Conservation (phyloP, 495 filamentous ascomycete genomes). For the Lichina pygmaea region DNA sequence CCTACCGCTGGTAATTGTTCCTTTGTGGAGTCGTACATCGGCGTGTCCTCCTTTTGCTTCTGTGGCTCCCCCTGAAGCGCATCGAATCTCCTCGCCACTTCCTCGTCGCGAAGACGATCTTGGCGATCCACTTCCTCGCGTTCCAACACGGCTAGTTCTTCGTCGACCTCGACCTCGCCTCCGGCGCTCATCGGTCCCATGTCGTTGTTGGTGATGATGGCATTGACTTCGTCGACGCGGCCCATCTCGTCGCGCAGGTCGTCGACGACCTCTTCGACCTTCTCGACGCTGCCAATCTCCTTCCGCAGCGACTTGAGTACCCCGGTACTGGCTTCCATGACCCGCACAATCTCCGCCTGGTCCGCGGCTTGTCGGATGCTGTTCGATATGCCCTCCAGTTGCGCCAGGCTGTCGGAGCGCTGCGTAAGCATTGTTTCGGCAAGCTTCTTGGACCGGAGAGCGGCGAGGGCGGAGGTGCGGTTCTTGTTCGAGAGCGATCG, state of each 20-base stretch:
- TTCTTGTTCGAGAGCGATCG: slow-evolving; percentile 43
- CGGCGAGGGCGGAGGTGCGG: slow-evolving; percentile 39
- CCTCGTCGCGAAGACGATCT: slow-evolving; percentile 8
- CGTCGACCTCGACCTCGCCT: slow-evolving; percentile 70
- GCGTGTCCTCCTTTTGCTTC: no score
- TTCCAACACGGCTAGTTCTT: slow-evolving; percentile 61
- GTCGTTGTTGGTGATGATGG: slow-evolving; percentile 36
- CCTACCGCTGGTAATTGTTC: no score
- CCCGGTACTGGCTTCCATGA: slow-evolving; percentile 51
- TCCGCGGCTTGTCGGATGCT: slow-evolving; percentile 67
- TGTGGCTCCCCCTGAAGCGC: slow-evolving; percentile 1
- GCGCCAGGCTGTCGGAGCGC: slow-evolving; percentile 40
- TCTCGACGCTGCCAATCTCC: slow-evolving; percentile 48
- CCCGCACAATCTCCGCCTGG: slow-evolving; percentile 50
- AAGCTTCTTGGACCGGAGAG: slow-evolving; percentile 60
- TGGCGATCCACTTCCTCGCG: slow-evolving; percentile 28
- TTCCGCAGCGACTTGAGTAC: slow-evolving; percentile 48
- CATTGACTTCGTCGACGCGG: slow-evolving; percentile 57
- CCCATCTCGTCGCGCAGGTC: slow-evolving; percentile 53
- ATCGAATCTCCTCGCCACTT: slow-evolving; percentile 12
- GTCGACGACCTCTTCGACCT: slow-evolving; percentile 49
- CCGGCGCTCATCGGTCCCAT: slow-evolving; percentile 20
- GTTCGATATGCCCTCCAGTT: slow-evolving; percentile 54
- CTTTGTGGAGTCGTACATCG: no score
- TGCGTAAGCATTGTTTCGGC: slow-evolving; percentile 41